Evolutionary conservation across 768 basidiomycete genomes (phyloP), one percentile per base, ranked within the genome.

Genomic region (Leccinellum luteum): DNA sequence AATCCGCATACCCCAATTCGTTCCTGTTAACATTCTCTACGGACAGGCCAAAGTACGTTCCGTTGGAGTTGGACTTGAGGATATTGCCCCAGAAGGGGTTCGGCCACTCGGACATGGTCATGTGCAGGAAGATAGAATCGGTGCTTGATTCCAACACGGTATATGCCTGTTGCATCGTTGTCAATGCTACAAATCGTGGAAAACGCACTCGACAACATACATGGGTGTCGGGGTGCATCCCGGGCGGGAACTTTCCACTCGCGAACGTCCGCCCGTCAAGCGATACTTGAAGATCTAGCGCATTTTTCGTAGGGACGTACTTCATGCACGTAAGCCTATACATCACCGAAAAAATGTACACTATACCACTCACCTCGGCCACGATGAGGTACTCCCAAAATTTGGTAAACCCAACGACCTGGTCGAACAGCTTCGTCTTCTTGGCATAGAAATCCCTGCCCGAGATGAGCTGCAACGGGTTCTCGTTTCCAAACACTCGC

Each of bases 321-420:
- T 86, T 58, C 49, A 31, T 31, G 23, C 13, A 58, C 14, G 34
- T 55, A 12, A 60, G 41, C 35, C 79, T 81, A 57, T 4, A 56
- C 34, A 13, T 38, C 4, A 21, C 30, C 0, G 27, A 30, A n/a
- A 1, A 6, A n/a, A 45, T 53, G 27, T 15, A 30, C 14, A 28
- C 14, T 6, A 34, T 19, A 21, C 9, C 27, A 66, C 85, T 52
- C 43, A 97, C 93, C 81, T 94, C 89, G 23, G 96, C 97, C 30
- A 98, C 96, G 47, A 98, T 86, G 69, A 98, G 79, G 71, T 90
- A 99, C 76, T 99, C 93, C 0, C 92, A 92, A 73, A 99, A 99
- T 75, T 94, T 95, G 0, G 97, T 88, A 75, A 95, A 98, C 7
- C 97, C 97, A 62, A 94, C 93, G 54, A 99, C 87, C 44, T 85